Conservation (phyloP, 768 basidiomycete species). For the Paxillus ammoniavirescens region DNA sequence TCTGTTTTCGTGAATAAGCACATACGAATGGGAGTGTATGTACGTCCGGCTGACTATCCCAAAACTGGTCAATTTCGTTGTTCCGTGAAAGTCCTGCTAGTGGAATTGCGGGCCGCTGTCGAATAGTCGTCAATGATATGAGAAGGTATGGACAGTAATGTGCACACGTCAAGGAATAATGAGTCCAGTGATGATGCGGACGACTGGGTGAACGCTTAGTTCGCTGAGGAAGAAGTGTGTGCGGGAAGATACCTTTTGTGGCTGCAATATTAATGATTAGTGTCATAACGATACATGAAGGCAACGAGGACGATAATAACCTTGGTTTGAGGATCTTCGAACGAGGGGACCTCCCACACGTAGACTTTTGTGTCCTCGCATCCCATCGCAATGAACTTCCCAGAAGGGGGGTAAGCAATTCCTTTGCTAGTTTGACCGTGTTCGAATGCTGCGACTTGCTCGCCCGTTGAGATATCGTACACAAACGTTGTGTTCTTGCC, state of each 20-base stretch:
- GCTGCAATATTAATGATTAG: neutral
- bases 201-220: neutral
- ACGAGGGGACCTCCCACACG: neutral
- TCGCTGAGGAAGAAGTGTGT: neutral
- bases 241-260: neutral
- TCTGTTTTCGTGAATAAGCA: no score
- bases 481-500: neutral
- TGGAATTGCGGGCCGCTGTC: neutral
- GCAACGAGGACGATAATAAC: neutral
- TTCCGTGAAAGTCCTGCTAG: neutral
- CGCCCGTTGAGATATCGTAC: neutral
- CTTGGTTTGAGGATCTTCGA: neutral
- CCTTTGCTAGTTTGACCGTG: neutral
- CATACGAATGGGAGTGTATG: no score
- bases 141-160: neutral
- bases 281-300: neutral
- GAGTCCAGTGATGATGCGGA: neutral
- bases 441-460: neutral
- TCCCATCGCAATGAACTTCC: neutral
- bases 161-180: neutral
- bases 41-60: neutral
- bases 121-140: neutral
- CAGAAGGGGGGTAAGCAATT: constrained; percentile 3
- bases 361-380: neutral
- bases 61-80: neutral